Evolutionary conservation across 2,329 filamentous ascomycete species (phyloP), one percentile per base, ranked within the genome.

Genomic region (Ascochyta koolunga): DNA sequence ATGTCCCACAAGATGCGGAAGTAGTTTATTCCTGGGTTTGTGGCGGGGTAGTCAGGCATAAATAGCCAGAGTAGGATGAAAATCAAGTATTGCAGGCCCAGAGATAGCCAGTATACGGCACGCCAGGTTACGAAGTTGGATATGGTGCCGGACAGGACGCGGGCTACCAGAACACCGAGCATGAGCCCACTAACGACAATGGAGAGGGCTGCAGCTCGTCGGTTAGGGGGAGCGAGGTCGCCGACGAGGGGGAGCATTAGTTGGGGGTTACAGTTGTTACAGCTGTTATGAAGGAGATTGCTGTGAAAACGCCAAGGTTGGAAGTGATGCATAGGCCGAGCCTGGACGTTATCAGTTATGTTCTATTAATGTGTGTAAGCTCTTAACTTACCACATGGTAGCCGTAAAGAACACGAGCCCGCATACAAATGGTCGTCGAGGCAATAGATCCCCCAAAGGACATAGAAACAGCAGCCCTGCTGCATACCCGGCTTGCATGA

Each of bases 401-500:
- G 89, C 84, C 1, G 90, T 93, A 48, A 88, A 82, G 29, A 85
- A 81, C 5, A 90, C 82, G 13, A 95, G 77, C 0, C 76, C 73
- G 2, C 93, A 77, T 21, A 92, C 88, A 64, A 91, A 90, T 0
- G 86, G 85, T 33, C 90, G 78, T 21, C 90, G 80, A 24, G 81
- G 82, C 6, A 93, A 70, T 35, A 86, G 64, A 60, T 95, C 91
- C 0, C 89, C 90, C 1, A 93, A 71, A 0, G 91, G 90, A 66
- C 90, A 90, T 9, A 95, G 77, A 57, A 93, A 86, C 15, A 93
- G 74, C 18, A 95, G 70, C 0, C 90, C 90, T 0, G 79, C 80
- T 0, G 89, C 90, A 73, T 95, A 95, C 1, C 90, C 90, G 1
- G 89, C 88, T 71, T 95, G 91, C 73, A 89, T 86, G 37, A 92